Evolutionary conservation across 805 yeast genomes (phyloP), one percentile per base, ranked within the genome.

Genomic region (Debaryomyces tyrocola): DNA sequence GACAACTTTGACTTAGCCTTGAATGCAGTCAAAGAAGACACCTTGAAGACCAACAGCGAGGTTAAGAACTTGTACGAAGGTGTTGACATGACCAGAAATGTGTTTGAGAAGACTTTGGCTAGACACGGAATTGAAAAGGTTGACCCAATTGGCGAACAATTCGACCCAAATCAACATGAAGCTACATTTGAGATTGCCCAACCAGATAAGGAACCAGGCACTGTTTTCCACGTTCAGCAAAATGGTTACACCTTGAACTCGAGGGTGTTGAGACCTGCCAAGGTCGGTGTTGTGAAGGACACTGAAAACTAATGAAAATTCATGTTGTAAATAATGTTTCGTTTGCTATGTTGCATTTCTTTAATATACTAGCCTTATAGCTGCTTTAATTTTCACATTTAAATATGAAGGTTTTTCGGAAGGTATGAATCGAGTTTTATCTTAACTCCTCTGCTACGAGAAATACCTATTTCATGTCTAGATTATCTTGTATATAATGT

Each of bases 191-290:
- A 90, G 74, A 72, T 87, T 45, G 86, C 92, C 29, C 88, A 85
- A 61, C 88, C 91, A 41, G 94, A 82, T 57, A 88, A 89, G 69
- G 92, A 87, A 69, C 88, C 96, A 14, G 96, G 96, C 49, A 85
- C 96, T 21, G 89, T 90, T 48, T 87, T 91, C 82, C 88, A 82
- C 60, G 97, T 91, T 49, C 96, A 90, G 73, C 96, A 87, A 71
- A 79, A 85, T 20, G 97, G 97, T 37, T 90, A 84, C 73, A 83
- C 85, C 49, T 77, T 90, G 60, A 90, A 90, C 72, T 82, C 85
- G 58, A 81, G 97, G 65, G 96, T 90, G 29, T 78, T 90, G 64
- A 82, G 97, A 72, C 96, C 97, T 28, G 96, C 97, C 48, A 90
- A 90, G 77, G 97, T 90, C 55, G 97, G 97, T 57, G 81, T 90